Evolutionary conservation across 768 basidiomycete species (phyloP).

Genomic region (Tricholoma hemisulphureum): DNA sequence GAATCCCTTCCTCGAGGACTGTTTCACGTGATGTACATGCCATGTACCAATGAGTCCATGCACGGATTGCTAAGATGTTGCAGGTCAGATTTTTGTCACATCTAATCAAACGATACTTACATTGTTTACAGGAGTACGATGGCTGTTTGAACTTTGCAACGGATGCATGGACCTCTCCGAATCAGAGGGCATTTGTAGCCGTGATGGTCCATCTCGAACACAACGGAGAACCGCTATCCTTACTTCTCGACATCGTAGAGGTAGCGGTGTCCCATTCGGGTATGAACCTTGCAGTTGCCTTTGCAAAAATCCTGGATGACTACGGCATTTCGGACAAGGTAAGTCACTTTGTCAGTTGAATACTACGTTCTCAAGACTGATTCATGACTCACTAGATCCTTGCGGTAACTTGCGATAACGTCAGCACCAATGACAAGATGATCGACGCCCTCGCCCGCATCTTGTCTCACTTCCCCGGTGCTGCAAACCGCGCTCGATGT

Average conservation of each 20-base stretch:
- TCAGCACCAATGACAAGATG: not conserved
- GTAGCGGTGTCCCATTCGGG: conserved; percentile 30
- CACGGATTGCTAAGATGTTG: conserved; percentile 26
- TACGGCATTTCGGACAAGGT: conserved; percentile 12
- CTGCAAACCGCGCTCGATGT: not conserved
- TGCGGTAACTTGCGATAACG: too few species aligned
- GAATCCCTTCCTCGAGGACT: too few species aligned
- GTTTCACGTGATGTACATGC: too few species aligned
- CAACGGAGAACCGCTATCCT: conserved; percentile 17
- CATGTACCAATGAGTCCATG: too few species aligned
- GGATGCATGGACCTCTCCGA: too few species aligned
- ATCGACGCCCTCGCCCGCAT: not conserved
- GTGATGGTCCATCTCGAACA: conserved; percentile 28
- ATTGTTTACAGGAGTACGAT: conserved; percentile 20
- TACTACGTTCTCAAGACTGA: too few species aligned
- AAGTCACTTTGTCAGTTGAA: too few species aligned
- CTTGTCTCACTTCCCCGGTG: not conserved
- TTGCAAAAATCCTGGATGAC: conserved; percentile 29
- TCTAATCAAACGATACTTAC: not conserved
- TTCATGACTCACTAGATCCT: too few species aligned
- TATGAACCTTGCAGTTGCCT: conserved; percentile 30
- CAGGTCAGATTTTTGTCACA: conserved; percentile 12
- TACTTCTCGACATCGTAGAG: conserved; percentile 37
- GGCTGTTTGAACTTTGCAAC: conserved; percentile 27
- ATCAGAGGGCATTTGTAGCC: conserved; percentile 23